A percentile compares a stretch with the other conserved stretches of the same genome.
Conservation (phyloP, 768 basidiomycete species). For the Mycena alexandri region DNA sequence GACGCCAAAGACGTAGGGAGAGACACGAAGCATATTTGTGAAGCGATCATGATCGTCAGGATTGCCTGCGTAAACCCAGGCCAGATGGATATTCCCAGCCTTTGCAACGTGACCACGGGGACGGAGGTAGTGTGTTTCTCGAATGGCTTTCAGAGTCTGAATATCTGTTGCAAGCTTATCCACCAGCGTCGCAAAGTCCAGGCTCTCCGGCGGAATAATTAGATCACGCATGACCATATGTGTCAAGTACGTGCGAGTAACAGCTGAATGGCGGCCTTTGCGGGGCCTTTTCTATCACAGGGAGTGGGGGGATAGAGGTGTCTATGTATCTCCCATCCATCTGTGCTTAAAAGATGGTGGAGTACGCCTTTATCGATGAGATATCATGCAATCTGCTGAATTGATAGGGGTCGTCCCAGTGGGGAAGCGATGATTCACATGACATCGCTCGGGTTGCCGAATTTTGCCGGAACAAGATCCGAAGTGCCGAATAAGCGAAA, state of each 20-base stretch:
- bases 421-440: too few species aligned
- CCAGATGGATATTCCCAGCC: too few species aligned
- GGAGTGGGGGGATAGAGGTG: too few species aligned
- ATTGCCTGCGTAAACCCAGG: slow-evolving; percentile 2
- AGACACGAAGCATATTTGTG: slow-evolving; percentile 42
- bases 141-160: not conserved
- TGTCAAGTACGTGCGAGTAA: not conserved
- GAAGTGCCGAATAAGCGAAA: not conserved
- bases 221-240: slow-evolving; percentile 10
- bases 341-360: too few species aligned
- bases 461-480: not conserved
- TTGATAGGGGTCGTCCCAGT: too few species aligned
- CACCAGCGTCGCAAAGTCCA: not conserved
- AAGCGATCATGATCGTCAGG: slow-evolving; percentile 39
- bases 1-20: slow-evolving; percentile 43
- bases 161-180: not conserved
- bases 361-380: too few species aligned
- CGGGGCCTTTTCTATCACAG: slow-evolving; percentile 3
- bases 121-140: not conserved
- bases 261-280: not conserved
- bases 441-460: not conserved
- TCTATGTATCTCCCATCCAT: too few species aligned
- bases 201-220: not conserved
- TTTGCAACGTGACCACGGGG: not conserved
- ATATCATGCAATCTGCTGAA: too few species aligned